These are phyloP conservation scores for Citrullus mucosospermus DNA, from an alignment of 306 rosid genomes.

Conservation along the genomic window DNA sequence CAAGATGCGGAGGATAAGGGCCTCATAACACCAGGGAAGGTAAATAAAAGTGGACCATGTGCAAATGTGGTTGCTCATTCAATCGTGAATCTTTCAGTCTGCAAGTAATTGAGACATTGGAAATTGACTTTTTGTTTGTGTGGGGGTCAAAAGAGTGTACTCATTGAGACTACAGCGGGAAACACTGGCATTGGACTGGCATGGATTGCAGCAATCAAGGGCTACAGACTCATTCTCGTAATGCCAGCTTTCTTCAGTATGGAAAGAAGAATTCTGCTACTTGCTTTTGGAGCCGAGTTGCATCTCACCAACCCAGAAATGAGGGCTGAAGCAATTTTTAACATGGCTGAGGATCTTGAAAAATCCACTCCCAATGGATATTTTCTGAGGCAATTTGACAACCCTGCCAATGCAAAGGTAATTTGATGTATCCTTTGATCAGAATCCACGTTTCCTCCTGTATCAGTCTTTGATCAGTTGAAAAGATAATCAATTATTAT, in stretches of 20 bases:
- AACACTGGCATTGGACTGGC: conserved; percentile 87
- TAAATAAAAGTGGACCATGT: conserved; percentile 1
- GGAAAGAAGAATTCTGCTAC: conserved; percentile 53
- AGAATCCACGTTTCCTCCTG: background rate
- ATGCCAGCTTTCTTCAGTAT: conserved; percentile 54
- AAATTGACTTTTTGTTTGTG: conserved; percentile 3
- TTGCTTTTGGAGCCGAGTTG: conserved; percentile 82
- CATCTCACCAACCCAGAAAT: conserved; percentile 48
- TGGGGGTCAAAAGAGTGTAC: conserved; percentile 33
- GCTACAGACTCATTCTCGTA: conserved; percentile 43
- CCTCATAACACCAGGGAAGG: conserved; percentile 78
- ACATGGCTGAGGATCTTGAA: conserved; percentile 41
- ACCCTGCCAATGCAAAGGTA: conserved; percentile 64
- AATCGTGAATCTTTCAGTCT: background rate
- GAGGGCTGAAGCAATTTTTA: conserved; percentile 31
- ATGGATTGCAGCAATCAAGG: conserved; percentile 53
- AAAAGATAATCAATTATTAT: background rate
- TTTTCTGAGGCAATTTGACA: conserved; percentile 43
- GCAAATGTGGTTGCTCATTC: background rate
- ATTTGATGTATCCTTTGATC: background rate
- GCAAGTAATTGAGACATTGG: background rate
- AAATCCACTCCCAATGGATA: conserved; percentile 37
- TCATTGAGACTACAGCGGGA: conserved; percentile 66
- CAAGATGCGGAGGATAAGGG: conserved; percentile 75
- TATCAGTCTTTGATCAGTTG: background rate